Evolutionary conservation across 371 early-diverging fungal genomes (phyloP), one percentile per base, ranked within the genome.

Genomic region (Mucor saturninus): DNA sequence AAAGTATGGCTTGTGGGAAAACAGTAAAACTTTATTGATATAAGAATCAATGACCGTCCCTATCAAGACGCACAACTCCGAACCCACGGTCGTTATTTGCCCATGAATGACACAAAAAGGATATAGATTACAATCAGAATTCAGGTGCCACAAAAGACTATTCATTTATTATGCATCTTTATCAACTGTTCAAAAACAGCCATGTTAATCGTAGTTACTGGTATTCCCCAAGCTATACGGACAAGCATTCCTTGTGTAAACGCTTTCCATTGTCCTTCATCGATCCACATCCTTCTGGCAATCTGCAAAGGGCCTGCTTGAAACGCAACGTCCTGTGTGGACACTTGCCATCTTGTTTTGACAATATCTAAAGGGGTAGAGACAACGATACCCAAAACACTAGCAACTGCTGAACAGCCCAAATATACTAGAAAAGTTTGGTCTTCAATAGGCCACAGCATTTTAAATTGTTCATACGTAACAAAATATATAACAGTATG

Each of bases 291-390:
- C 6, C 81, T 65, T 9, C 60, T 46, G 1, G 83, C 76, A 30
- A 89, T 82, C 45, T 62, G 48, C 10, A 65, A 0, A 4, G 65
- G 64, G 0, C 67, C 54, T 15, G 31, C 71, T 54, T 50, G 71
- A 70, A 61, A 69, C 40, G 68, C 68, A 31, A 62, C 93, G 55
- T 87, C 83, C 11, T 86, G 76, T 7, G 93, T 86, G 40, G 92
- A 93, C 35, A 96, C 96, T 79, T 97, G 98, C 55, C 97, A 82
- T 49, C 98, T 83, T 4, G 98, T 97, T 76, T 97, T 97, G 74
- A 96, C 93, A 28, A 97, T 95, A 76, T 97, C 98, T 8, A 95
- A 91, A 0, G 97, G 98, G 1, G 98, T 97, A 15, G 95, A 93
- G n/a, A 95, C 90, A 29, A 91, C 65, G 2, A 95, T 92, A 61